phyloP scores from a whole-genome alignment of 2,329 filamentous ascomycete species.

The Didymella segeticola region DNA sequence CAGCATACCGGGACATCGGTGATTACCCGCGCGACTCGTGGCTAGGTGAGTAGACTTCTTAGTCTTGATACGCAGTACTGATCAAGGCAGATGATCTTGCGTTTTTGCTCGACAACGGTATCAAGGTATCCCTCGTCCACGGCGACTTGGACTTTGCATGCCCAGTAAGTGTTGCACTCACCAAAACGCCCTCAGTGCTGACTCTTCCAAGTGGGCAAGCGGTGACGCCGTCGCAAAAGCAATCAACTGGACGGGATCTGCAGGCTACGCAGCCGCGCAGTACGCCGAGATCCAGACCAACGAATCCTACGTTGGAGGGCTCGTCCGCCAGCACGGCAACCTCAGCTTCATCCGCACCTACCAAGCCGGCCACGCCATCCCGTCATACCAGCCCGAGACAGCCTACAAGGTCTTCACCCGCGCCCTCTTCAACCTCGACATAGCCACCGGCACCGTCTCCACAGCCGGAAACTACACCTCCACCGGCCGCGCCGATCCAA shows the following conservation, averaged over 20 bases:
- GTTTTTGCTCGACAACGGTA: slow-evolving; percentile 56
- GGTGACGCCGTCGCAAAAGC: slow-evolving; percentile 49
- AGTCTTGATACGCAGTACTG: not conserved
- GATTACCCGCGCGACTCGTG: slow-evolving; percentile 54
- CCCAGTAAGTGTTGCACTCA: slow-evolving; percentile 1
- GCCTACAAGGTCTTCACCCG: slow-evolving; percentile 59
- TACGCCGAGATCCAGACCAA: slow-evolving; percentile 47
- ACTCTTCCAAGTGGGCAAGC: slow-evolving; percentile 43
- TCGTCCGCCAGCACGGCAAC: slow-evolving; percentile 50
- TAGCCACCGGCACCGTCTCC: slow-evolving; percentile 52
- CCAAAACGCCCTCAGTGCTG: slow-evolving; percentile 23
- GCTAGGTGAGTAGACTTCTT: slow-evolving; percentile 25
- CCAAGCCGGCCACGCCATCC: slow-evolving; percentile 51
- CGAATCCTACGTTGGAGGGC: slow-evolving; percentile 50
- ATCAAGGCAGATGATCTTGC: slow-evolving; percentile 9
- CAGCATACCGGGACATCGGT: slow-evolving; percentile 43
- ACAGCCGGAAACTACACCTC: slow-evolving; percentile 19
- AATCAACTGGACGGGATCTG: slow-evolving; percentile 46
- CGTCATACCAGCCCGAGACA: slow-evolving; percentile 54
- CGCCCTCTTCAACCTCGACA: slow-evolving; percentile 52
- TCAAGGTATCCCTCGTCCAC: slow-evolving; percentile 29
- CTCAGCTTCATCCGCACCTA: slow-evolving; percentile 49
- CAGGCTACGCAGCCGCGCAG: slow-evolving; percentile 24
- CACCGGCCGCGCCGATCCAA: slow-evolving; percentile 17
- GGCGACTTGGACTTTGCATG: slow-evolving; percentile 55